A percentile compares a stretch with the other conserved stretches of the same genome.
Evolutionary conservation across 2,329 filamentous ascomycete genomes (phyloP).

Genomic region (Cordyceps javanica): DNA sequence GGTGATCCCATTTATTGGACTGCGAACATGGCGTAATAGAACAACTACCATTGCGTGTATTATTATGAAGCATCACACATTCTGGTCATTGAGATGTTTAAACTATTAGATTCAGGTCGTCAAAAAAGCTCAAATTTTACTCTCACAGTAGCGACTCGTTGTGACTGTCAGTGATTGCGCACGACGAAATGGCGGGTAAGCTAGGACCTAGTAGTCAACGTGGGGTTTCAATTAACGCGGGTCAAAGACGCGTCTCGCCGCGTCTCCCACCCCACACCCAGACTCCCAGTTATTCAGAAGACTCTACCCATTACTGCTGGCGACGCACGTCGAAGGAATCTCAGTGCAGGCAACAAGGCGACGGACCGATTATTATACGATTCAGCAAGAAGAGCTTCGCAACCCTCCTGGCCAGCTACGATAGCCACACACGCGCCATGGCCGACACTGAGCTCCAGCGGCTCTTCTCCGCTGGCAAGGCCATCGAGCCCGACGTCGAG

Average conservation of each 20-base stretch:
- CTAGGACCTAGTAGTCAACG: not conserved
- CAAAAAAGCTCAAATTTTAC: not conserved
- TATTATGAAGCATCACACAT: not conserved
- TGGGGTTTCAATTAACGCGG: conserved; percentile 11
- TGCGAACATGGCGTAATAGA: not conserved
- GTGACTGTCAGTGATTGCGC: not conserved
- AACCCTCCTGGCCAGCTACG: not conserved
- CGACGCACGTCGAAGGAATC: not conserved
- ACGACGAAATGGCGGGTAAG: not conserved
- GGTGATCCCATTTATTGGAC: not conserved
- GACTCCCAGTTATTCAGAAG: not conserved
- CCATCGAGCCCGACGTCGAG: conserved; percentile 70
- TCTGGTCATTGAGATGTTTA: not conserved
- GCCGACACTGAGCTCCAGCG: conserved; percentile 29
- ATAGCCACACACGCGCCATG: conserved; percentile 23
- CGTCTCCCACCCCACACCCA: conserved; percentile 12
- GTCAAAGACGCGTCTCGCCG: conserved; percentile 9
- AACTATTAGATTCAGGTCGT: not conserved
- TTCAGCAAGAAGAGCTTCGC: not conserved
- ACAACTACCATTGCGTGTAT: not conserved
- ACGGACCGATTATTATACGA: not conserved
- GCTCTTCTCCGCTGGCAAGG: conserved; percentile 31
- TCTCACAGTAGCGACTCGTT: too few relatives aligned
- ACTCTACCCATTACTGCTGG: not conserved
- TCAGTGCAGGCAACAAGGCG: not conserved